Evolutionary conservation across 805 yeast species (phyloP).

Genomic region (Saturnispora bothae): DNA sequence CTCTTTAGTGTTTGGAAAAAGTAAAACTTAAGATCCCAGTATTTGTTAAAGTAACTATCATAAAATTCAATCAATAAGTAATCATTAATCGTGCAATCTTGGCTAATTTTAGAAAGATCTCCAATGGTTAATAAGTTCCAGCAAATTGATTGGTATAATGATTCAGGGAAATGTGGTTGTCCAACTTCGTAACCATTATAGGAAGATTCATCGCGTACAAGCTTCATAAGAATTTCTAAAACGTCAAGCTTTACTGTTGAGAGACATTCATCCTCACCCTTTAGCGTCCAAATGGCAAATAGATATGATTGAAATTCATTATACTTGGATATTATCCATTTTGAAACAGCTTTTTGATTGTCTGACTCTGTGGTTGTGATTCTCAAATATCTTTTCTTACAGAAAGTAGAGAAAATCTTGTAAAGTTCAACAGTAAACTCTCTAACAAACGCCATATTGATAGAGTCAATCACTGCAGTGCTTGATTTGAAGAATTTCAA

Average conservation of each 20-base stretch:
- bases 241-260: slow-evolving; percentile 42
- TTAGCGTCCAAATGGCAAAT: slow-evolving; percentile 30
- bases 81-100: slow-evolving; percentile 38
- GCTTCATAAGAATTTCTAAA: slow-evolving; percentile 44
- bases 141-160: slow-evolving; percentile 35
- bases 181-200: slow-evolving; percentile 38
- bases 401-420: slow-evolving; percentile 39
- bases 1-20: slow-evolving; percentile 43
- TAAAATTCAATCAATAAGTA: slow-evolving; percentile 38
- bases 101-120: slow-evolving; percentile 28
- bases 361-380: slow-evolving; percentile 25
- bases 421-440: slow-evolving; percentile 32
- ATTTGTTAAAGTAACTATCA: slow-evolving; percentile 41
- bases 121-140: slow-evolving; percentile 24
- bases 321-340: slow-evolving; percentile 57
- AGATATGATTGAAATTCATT: slow-evolving; percentile 39
- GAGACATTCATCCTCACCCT: slow-evolving; percentile 26
- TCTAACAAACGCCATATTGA: slow-evolving; percentile 23
- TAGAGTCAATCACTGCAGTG: slow-evolving; percentile 17
- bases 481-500: slow-evolving; percentile 29
- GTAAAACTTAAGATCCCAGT: slow-evolving; percentile 73
- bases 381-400: slow-evolving; percentile 32
- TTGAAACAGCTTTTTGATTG: slow-evolving; percentile 40
- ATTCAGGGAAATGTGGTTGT: slow-evolving; percentile 56
- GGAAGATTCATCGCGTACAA: slow-evolving; percentile 45